These are phyloP conservation scores for Crithidia mellificae DNA, from an alignment of 208 protist genomes.

Conservation along the genomic window DNA sequence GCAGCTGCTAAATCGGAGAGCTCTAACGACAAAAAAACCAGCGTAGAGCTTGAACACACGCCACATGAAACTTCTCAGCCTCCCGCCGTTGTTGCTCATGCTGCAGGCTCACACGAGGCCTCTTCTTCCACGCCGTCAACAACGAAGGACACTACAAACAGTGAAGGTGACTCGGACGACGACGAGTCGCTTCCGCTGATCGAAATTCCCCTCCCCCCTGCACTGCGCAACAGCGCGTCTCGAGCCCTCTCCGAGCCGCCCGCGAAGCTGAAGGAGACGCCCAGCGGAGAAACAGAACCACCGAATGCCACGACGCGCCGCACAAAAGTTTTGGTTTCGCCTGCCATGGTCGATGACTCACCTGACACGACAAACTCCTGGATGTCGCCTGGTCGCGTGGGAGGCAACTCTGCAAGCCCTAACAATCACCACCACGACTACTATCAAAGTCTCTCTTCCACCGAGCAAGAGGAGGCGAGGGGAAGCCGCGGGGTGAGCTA, in stretches of 20 bases:
- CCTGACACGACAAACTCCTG: neutral
- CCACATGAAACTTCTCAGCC: too few relatives aligned
- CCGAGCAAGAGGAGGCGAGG: neutral
- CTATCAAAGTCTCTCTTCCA: neutral
- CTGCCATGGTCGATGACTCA: slow-evolving; percentile 5
- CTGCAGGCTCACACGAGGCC: too few relatives aligned
- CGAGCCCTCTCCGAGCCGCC: neutral
- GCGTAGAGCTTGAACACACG: too few relatives aligned
- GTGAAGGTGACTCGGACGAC: neutral
- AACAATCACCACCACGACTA: too few relatives aligned
- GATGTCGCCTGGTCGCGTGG: neutral
- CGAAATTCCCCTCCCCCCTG: neutral
- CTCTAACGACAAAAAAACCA: too few relatives aligned
- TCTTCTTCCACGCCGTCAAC: too few relatives aligned
- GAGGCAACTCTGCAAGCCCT: too few relatives aligned
- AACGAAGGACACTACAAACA: neutral
- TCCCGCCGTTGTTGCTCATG: too few relatives aligned
- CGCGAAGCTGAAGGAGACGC: neutral
- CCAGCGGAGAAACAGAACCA: neutral
- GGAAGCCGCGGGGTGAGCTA: neutral
- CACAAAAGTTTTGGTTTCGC: slow-evolving; percentile 4
- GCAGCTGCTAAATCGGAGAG: too few relatives aligned
- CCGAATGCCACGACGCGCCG: neutral
- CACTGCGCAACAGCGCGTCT: neutral
- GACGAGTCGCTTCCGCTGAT: neutral